Evolutionary conservation across 345 rosid species (phyloP), one percentile per base, ranked within the genome.

Genomic region (Raphanus sativus): DNA sequence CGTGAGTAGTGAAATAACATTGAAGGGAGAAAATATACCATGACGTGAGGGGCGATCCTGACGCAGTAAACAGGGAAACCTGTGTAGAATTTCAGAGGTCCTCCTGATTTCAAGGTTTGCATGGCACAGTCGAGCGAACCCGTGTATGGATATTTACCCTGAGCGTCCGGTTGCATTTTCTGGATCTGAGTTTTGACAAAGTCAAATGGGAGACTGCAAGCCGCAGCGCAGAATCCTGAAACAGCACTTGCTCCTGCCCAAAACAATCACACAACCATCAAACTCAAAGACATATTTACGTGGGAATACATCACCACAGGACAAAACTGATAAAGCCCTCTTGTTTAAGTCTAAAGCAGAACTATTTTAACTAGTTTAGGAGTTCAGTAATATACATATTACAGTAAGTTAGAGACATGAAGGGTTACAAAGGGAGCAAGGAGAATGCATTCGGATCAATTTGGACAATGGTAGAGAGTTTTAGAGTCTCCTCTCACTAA

Each of bases 131-230:
- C 99, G 30, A 89, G 21, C 24, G 99, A 92, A 60, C 99, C 99
- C 1, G 87, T 84, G 88, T 91, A 95, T 0, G 98, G 99, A 82
- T 84, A 89, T 77, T 89, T 95, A 13, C 99, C 99, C 58, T 87
- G 76, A 21, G 98, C 96, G 81, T 95, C 96, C 3, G 99, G 99
- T 80, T 95, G 98, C 99, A 95, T 95, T 77, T 95, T 95, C 90
- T 95, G 99, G 65, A 95, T 92, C 78, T 95, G 99, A 8, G 99
- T 95, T 80, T 95, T 95, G 16, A 95, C 97, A 56, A 75, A 95
- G 85, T 95, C 99, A 21, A 95, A 92, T 11, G 99, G 99, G 63
- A 95, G 84, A 80, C 99, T 95, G 85, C 99, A 95, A 56, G 99
- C 93, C 9, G 99, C 65, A 61, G 99, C 99, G 34, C 85, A 92